Percentiles rank a stretch among this genome's conserved stretches.
phyloP scores from a whole-genome alignment of 306 rosid genomes.

The Ceratonia siliqua region DNA sequence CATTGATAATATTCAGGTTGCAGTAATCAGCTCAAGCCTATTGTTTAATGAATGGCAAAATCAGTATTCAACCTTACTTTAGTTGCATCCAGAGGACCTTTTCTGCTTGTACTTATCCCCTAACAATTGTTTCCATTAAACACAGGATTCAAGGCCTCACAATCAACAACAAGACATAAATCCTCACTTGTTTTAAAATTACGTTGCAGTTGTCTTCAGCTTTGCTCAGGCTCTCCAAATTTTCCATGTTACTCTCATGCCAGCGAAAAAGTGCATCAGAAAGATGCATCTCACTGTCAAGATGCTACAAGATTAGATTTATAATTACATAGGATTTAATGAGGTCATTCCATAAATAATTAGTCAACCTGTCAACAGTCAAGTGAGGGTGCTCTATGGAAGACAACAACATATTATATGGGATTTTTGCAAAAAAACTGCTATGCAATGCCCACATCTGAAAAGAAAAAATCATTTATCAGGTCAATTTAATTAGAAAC shows the following conservation, averaged over 20 bases:
- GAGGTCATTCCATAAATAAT: slow-evolving; percentile 26
- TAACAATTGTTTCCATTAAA: neutral
- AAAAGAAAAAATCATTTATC: slow-evolving; percentile 25
- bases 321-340: slow-evolving; percentile 18
- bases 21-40: slow-evolving; percentile 10
- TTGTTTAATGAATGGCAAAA: slow-evolving; percentile 15
- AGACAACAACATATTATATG: slow-evolving; percentile 53
- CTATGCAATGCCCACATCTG: slow-evolving; percentile 68
- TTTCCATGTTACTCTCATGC: slow-evolving; percentile 51
- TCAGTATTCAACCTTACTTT: neutral
- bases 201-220: slow-evolving; percentile 36
- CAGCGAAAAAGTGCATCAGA: slow-evolving; percentile 65
- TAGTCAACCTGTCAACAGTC: slow-evolving; percentile 72
- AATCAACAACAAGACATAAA: slow-evolving; percentile 20
- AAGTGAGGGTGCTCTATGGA: slow-evolving; percentile 57
- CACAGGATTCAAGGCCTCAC: slow-evolving; percentile 23
- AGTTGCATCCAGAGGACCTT: neutral
- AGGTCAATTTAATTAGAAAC: slow-evolving; percentile 22
- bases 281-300: slow-evolving; percentile 78
- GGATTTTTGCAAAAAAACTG: slow-evolving; percentile 50
- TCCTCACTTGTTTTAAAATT: slow-evolving; percentile 62
- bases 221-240: slow-evolving; percentile 43
- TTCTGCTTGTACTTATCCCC: slow-evolving; percentile 10
- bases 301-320: slow-evolving; percentile 40
- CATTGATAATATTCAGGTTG: slow-evolving; percentile 18